Conservation (phyloP, 768 basidiomycete genomes). For the Pisolithus orientalis region DNA sequence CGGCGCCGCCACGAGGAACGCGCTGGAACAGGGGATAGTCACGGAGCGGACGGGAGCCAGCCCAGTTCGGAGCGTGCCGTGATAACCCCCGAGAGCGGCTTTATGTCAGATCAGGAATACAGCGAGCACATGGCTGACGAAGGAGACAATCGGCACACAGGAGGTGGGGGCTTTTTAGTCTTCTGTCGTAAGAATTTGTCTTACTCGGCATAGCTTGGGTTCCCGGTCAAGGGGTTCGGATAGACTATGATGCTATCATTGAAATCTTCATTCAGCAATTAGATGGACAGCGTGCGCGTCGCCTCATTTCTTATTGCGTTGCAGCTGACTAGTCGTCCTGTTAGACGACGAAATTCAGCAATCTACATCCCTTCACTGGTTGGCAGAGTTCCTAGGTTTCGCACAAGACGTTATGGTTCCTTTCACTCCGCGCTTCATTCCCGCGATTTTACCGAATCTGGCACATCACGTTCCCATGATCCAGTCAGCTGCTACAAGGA, state of each 20-base stretch:
- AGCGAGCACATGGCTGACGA: constrained; percentile 39
- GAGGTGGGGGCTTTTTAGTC: constrained; percentile 39
- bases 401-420: constrained; percentile 90
- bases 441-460: constrained; percentile 89
- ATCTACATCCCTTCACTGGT: constrained; percentile 89
- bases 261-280: constrained; percentile 90
- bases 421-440: constrained; percentile 89
- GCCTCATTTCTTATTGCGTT: constrained; percentile 1
- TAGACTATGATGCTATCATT: constrained; percentile 88
- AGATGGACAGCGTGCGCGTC: constrained; percentile 67
- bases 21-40: constrained; percentile 32
- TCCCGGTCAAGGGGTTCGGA: constrained; percentile 88
- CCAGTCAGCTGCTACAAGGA: constrained; percentile 76
- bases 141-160: constrained; percentile 52
- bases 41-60: constrained; percentile 44
- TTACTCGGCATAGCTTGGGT: constrained; percentile 57
- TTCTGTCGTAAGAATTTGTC: constrained; percentile 1
- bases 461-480: constrained; percentile 89
- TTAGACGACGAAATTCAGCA: constrained; percentile 90
- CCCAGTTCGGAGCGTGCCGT: constrained; percentile 55
- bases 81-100: constrained; percentile 47
- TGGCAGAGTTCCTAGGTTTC: constrained; percentile 84
- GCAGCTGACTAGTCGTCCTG: background rate
- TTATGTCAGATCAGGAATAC: constrained; percentile 33
- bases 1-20: constrained; percentile 59